Conservation (phyloP, 2,329 filamentous ascomycete genomes). For the Cephalotrichum gorgonifer region DNA sequence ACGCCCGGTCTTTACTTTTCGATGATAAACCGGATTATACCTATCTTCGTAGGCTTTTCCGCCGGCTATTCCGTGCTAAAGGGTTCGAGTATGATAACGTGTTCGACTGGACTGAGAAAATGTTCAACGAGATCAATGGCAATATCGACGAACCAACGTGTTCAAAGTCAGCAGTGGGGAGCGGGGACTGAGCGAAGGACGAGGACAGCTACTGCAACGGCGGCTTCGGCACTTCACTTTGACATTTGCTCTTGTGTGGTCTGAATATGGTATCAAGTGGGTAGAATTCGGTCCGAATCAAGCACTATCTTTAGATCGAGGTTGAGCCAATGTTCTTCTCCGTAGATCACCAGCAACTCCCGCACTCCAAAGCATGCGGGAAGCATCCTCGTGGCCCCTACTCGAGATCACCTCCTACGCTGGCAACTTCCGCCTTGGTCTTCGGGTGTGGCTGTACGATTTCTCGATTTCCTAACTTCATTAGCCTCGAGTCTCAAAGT, state of each 20-base stretch:
- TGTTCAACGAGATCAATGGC: constrained; percentile 9
- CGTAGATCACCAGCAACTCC: neutral
- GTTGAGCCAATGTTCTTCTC: neutral
- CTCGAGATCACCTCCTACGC: neutral
- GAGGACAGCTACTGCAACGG: neutral
- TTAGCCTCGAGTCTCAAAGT: neutral
- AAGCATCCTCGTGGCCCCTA: neutral
- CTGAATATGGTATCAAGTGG: too few species aligned
- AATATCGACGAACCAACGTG: neutral
- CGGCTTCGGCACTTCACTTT: too few species aligned
- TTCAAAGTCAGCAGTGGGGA: neutral
- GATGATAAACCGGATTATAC: constrained; percentile 41
- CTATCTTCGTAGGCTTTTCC: constrained; percentile 68
- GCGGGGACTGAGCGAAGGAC: neutral
- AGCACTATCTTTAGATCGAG: too few species aligned
- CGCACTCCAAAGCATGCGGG: neutral
- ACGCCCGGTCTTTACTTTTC: constrained; percentile 62
- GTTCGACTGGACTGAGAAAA: constrained; percentile 57
- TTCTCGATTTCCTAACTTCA: neutral
- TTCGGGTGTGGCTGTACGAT: neutral
- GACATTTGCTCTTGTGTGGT: too few species aligned
- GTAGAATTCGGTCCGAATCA: too few species aligned
- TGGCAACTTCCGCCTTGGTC: neutral
- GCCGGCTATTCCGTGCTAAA: constrained; percentile 58
- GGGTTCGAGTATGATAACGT: constrained; percentile 71